Evolutionary conservation across 2,329 filamentous ascomycete genomes (phyloP).

Genomic region (Didymella keratinophila): DNA sequence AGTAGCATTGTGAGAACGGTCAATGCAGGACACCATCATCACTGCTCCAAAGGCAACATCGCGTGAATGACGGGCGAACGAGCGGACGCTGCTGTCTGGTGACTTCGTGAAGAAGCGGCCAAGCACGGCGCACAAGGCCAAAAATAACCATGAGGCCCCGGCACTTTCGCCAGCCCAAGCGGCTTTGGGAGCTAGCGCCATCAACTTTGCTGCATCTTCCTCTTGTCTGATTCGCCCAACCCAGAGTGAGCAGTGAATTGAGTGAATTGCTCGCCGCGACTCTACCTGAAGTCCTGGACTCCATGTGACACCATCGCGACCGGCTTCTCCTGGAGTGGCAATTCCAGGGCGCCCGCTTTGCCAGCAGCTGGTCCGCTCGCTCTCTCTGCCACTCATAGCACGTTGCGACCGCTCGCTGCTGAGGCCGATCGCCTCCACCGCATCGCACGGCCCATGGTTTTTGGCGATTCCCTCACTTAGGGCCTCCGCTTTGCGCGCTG

Average conservation of each 20-base stretch:
- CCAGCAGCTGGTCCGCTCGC: slow-evolving; percentile 12
- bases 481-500: slow-evolving; percentile 21
- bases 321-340: slow-evolving; percentile 7
- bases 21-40: slow-evolving; percentile 16
- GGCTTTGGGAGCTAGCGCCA: slow-evolving; percentile 35
- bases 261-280: slow-evolving; percentile 31
- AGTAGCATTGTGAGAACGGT: slow-evolving; percentile 14
- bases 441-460: slow-evolving; percentile 36
- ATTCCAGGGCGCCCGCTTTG: slow-evolving; percentile 2
- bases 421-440: slow-evolving; percentile 35
- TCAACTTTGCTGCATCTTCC: slow-evolving; percentile 31
- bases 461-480: slow-evolving; percentile 28
- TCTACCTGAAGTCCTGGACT: slow-evolving; percentile 20
- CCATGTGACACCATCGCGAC: slow-evolving; percentile 13
- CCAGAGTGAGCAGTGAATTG: slow-evolving; percentile 16
- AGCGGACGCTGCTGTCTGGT: slow-evolving; percentile 22
- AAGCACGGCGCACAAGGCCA: slow-evolving; percentile 35
- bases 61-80: slow-evolving; percentile 9
- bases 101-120: slow-evolving; percentile 22
- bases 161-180: slow-evolving; percentile 33
- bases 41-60: slow-evolving; percentile 9
- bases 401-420: slow-evolving; percentile 21
- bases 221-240: slow-evolving; percentile 17
- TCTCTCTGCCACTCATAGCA: slow-evolving; percentile 3
- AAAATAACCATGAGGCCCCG: slow-evolving; percentile 32